Base-by-base conservation (phyloP, 208 protist genomes). In the Leishmania aethiopica region DNA sequence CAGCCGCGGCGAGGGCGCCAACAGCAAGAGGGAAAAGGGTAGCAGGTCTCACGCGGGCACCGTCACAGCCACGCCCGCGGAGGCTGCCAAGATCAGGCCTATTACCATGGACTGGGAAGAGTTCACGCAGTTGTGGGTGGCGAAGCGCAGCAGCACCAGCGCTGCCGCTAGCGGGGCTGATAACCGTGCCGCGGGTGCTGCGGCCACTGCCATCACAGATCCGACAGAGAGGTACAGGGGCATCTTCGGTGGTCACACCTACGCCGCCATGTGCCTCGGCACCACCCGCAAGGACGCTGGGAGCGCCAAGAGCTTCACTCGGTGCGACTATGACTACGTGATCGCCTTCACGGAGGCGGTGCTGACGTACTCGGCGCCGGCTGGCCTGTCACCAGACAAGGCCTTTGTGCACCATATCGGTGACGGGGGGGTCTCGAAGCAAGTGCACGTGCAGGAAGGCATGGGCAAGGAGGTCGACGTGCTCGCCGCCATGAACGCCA, bases 231-330 rank as follows among this genome's bases (percentile, higher is more conserved):
- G 67, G 47, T 96, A 94, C 74, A 59, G 70, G 22, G 55, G 76
- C 28, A 70, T 95, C 62, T 96, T 96, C 74, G 57, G 84, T 45
- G 89, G 90, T 10, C 91, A 95, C 84, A 85, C 74, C 42, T 95
- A 90, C 82, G 86, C 79, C 32, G 91, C 90, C 32, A 94, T 94
- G 90, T 93, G 89, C 60, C 85, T 97, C 71, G 94, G 94, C 60
- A 97, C 94, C 13, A 97, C 94, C 25, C 89, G 91, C 25, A 87
- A 84, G 32, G 94, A 97, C 71, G 94, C 94, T 11, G 93, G 93
- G 67, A 92, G 90, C 45, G 92, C 90, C 6, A 84, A 85, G 49
- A 70, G 74, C 6, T 97, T 97, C 79, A 85, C 73, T 8, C 88
- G 88, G 3, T 93, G 91, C 72, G 94, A 97, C 78, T 95, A 92